These are phyloP conservation scores for Wickerhamiella lipophila DNA, from an alignment of 805 yeast species.

Conservation along the genomic window DNA sequence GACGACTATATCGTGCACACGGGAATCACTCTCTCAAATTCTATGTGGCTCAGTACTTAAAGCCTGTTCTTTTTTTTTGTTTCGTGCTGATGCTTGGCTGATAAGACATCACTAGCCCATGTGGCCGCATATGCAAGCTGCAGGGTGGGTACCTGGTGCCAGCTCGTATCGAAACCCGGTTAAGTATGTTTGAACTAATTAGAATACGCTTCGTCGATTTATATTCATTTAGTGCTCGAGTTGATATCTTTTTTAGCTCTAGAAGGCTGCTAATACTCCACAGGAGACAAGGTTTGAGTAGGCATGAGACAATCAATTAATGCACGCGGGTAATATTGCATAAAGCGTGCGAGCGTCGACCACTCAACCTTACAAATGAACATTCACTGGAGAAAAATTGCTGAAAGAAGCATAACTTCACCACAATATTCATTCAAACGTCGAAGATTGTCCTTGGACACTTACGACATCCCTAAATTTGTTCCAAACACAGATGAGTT, in stretches of 20 bases:
- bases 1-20: too few species aligned
- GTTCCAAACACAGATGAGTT: neutral
- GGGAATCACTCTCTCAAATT: too few species aligned
- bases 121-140: too few species aligned
- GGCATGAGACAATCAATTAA: neutral
- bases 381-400: neutral
- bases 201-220: too few species aligned
- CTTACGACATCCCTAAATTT: conserved; percentile 8
- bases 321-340: neutral
- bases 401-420: conserved; percentile 4
- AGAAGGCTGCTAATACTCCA: neutral
- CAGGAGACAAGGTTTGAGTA: neutral
- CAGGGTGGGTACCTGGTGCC: too few species aligned
- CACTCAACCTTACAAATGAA: neutral
- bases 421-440: conserved; percentile 7
- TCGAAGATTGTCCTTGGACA: conserved; percentile 4
- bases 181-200: too few species aligned
- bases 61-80: too few species aligned
- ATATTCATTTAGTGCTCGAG: too few species aligned
- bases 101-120: too few species aligned
- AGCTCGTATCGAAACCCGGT: too few species aligned
- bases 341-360: neutral
- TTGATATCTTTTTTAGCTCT: neutral
- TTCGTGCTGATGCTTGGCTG: too few species aligned
- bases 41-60: too few species aligned